Percentiles rank a stretch among this genome's conserved stretches.
Conservation (phyloP, 805 yeast genomes). For the Candida ascalaphidarum region DNA sequence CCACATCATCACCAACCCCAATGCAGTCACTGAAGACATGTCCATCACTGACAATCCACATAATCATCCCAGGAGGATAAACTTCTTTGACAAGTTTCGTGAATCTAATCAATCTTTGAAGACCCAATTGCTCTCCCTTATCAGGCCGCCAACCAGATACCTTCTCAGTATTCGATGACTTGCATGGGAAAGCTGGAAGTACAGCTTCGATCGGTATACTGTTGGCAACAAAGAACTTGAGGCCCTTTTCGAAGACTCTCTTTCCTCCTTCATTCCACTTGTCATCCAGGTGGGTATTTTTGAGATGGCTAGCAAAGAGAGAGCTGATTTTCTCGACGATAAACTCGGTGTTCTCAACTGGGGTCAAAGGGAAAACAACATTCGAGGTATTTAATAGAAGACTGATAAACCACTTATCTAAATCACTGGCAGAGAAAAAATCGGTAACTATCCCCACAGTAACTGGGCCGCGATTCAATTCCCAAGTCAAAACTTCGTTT, state of each 20-base stretch:
- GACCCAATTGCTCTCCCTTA: slow-evolving; percentile 37
- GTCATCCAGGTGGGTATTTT: slow-evolving; percentile 39
- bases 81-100: slow-evolving; percentile 18
- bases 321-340: slow-evolving; percentile 18
- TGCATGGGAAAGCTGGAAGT: slow-evolving; percentile 59
- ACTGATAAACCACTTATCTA: slow-evolving; percentile 26
- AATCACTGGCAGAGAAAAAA: slow-evolving; percentile 10
- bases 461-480: slow-evolving; percentile 6
- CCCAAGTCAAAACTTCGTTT: slow-evolving; percentile 11
- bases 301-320: slow-evolving; percentile 37
- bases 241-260: slow-evolving; percentile 31
- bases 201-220: slow-evolving; percentile 43
- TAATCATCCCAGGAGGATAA: slow-evolving; percentile 48
- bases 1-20: slow-evolving; percentile 51
- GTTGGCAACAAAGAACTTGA: slow-evolving; percentile 42
- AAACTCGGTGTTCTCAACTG: slow-evolving; percentile 1
- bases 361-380: slow-evolving; percentile 9
- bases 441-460: slow-evolving; percentile 22
- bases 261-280: slow-evolving; percentile 43
- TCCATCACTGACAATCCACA: slow-evolving; percentile 55
- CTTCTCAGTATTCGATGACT: slow-evolving; percentile 48
- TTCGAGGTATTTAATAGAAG: slow-evolving; percentile 14
- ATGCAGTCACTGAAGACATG: slow-evolving; percentile 60
- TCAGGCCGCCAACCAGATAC: slow-evolving; percentile 45
- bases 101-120: slow-evolving; percentile 21